Base-by-base conservation (phyloP, 495 filamentous ascomycete genomes). In the Penicillium argentinense region DNA sequence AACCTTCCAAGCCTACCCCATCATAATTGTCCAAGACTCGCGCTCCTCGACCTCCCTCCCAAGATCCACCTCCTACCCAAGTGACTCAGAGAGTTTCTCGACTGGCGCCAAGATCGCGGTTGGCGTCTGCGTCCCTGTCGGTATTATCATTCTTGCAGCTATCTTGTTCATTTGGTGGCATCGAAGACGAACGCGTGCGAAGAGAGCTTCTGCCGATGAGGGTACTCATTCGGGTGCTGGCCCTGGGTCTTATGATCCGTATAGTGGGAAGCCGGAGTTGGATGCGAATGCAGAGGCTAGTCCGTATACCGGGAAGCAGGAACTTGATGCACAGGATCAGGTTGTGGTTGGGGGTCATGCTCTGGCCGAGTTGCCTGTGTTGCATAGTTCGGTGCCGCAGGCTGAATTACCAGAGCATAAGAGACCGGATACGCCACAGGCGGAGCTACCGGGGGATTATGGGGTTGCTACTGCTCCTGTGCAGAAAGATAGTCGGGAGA, bases 61-160 rank as follows among this genome's bases (percentile, higher is more conserved):
- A n/a, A 39, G 12, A 18, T 16, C 17, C 21, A 26, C 6, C 3
- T 38, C 11, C 18, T 40, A 36, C 23, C 21, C 22, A 0, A 14
- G 7, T 0, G 8, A 13, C 5, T 39, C 37, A 6, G 8, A n/a
- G 11, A 24, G 39, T 30, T 24, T 53, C 8, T 42, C 50, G 1
- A 53, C 43, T 0, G 50, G 50, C 24, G 50, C 44, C 0, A 53
- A 53, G 13, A 53, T 53, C 13, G 50, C 32, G 1, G 47, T 53
- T 32, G 50, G 50, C 2, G 32, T 53, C 3, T 47, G 50, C 18
- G 22, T 53, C 22, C 50, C 50, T 1, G 30, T 47, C 14, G 43
- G 29, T 1, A 28, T 47, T 11, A 28, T 53, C 9, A 38, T 53
- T 17, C 24, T 39, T n/a, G 32, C 50, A 1, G 50, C 32, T 2